Evolutionary conservation across 2,329 filamentous ascomycete genomes (phyloP).

Genomic region (Pleoardoris graminearum): DNA sequence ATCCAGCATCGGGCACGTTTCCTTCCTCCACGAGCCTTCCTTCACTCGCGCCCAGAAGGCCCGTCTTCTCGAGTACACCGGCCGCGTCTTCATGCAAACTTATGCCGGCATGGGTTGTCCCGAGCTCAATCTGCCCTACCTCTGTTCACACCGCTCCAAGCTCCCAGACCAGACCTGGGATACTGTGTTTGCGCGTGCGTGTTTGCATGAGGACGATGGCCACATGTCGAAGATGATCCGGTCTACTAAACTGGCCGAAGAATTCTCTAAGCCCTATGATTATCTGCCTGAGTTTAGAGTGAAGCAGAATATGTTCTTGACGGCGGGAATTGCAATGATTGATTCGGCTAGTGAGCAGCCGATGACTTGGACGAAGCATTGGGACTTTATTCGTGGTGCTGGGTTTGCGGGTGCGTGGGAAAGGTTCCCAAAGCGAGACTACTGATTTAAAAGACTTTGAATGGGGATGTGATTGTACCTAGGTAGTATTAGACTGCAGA

Average conservation of each 20-base stretch:
- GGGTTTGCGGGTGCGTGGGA: neutral
- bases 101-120: slow-evolving; percentile 9
- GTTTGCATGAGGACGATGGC: slow-evolving; percentile 9
- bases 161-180: neutral
- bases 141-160: neutral
- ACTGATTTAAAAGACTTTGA: neutral
- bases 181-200: slow-evolving; percentile 8
- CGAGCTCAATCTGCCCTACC: slow-evolving; percentile 5
- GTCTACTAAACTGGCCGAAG: neutral
- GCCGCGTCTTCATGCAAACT: slow-evolving; percentile 5
- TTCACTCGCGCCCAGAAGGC: slow-evolving; percentile 11
- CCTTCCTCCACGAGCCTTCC: slow-evolving; percentile 3
- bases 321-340: slow-evolving; percentile 4
- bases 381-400: neutral
- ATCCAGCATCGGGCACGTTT: slow-evolving; percentile 2
- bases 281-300: slow-evolving; percentile 1
- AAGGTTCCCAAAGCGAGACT: neutral
- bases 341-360: slow-evolving; percentile 2
- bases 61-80: slow-evolving; percentile 11
- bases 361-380: neutral
- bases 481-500: too few relatives aligned
- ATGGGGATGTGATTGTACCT: too few relatives aligned
- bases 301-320: slow-evolving; percentile 10
- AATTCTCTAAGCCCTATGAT: slow-evolving; percentile 6
- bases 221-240: slow-evolving; percentile 12